Evolutionary conservation across 129 eudicot genomes (phyloP).

Genomic region (Smallanthus sonchifolius): DNA sequence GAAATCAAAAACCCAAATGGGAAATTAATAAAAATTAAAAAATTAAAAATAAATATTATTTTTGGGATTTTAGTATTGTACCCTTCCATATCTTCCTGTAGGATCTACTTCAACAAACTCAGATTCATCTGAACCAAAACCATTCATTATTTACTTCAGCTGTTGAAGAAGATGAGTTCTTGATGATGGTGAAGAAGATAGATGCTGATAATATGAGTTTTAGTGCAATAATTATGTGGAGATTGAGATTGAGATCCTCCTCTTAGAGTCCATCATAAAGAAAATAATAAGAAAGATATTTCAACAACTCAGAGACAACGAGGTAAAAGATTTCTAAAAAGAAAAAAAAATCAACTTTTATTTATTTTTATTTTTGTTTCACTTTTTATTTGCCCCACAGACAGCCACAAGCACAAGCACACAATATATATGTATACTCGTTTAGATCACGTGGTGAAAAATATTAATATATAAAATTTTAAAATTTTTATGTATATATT

Average conservation of each 20-base stretch:
- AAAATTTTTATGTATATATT: too few species aligned
- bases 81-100: constrained; percentile 95
- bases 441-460: too few species aligned
- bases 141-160: constrained; percentile 13
- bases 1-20: neutral
- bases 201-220: constrained; percentile 23
- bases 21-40: neutral
- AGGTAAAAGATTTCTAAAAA: constrained; percentile 25
- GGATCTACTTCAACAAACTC: constrained; percentile 95
- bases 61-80: neutral
- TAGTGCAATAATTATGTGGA: constrained; percentile 28
- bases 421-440: too few species aligned
- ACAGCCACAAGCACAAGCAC: neutral
- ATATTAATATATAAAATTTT: too few species aligned
- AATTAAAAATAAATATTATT: neutral
- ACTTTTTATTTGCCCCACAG: neutral
- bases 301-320: constrained; percentile 33
- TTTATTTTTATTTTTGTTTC: neutral
- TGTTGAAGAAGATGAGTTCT: neutral
- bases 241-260: constrained; percentile 23
- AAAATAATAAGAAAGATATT: constrained; percentile 7
- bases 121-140: constrained; percentile 45
- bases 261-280: constrained; percentile 29
- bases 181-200: neutral
- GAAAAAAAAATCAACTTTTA: neutral